Conservation (phyloP, 768 basidiomycete species). For the Calvatia gigantea region DNA sequence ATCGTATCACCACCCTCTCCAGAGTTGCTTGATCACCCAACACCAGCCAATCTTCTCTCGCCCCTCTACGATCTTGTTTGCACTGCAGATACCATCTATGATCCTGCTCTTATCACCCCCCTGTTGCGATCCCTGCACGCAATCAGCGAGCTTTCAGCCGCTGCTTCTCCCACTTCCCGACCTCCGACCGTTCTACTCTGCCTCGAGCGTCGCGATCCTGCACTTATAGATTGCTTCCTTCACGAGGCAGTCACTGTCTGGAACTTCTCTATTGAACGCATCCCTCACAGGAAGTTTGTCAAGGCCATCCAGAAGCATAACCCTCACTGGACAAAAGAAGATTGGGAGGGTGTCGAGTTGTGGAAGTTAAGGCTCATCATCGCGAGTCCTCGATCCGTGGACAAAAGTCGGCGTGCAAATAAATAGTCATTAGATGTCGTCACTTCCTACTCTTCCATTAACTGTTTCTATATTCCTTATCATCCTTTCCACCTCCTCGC, state of each 20-base stretch:
- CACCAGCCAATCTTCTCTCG: slow-evolving; percentile 22
- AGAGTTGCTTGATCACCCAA: not conserved
- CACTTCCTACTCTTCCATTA: slow-evolving; percentile 4
- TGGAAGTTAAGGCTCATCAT: slow-evolving; percentile 54
- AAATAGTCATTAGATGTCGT: slow-evolving; percentile 12
- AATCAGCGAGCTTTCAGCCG: slow-evolving; percentile 39
- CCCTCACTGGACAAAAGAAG: slow-evolving; percentile 56
- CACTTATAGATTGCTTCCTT: slow-evolving; percentile 56
- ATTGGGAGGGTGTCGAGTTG: slow-evolving; percentile 82
- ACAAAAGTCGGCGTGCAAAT: slow-evolving; percentile 1
- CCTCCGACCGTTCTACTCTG: slow-evolving; percentile 57
- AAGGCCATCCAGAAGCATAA: slow-evolving; percentile 59
- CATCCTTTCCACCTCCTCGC: slow-evolving; percentile 6
- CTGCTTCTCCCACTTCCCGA: slow-evolving; percentile 23
- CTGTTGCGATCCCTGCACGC: slow-evolving; percentile 65
- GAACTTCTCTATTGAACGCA: slow-evolving; percentile 54
- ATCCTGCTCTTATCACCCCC: slow-evolving; percentile 54
- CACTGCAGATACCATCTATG: slow-evolving; percentile 83
- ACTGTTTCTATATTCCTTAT: not conserved
- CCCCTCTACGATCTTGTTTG: slow-evolving; percentile 76
- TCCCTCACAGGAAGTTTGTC: slow-evolving; percentile 55
- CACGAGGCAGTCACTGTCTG: slow-evolving; percentile 49
- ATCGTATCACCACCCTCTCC: slow-evolving; percentile 17
- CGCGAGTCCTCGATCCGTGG: slow-evolving; percentile 12
- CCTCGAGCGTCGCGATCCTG: slow-evolving; percentile 76